Evolutionary conservation across 768 basidiomycete genomes (phyloP), one percentile per base, ranked within the genome.

Genomic region (Suillus americanus): DNA sequence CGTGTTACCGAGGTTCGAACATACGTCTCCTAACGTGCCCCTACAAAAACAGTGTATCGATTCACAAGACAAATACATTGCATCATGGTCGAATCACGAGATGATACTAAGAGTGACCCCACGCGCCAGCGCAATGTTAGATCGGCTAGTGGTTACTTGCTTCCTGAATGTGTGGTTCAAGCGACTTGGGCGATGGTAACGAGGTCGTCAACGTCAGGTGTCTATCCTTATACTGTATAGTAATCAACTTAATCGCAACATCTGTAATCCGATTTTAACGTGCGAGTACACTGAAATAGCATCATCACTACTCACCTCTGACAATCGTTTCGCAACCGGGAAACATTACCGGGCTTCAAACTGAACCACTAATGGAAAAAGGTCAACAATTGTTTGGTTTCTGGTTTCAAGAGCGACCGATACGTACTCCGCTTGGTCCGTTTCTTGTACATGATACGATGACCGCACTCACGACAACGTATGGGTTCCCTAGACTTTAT

Each of bases 361-460:
- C 57, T 75, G 75, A 20, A 75, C 76, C 75, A 77, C 76, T 76
- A 60, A n/a, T 8, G 4, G 23, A 33, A 54, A 10, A 56, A 62
- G 53, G 30, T 28, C 53, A 62, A 57, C 54, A 50, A 23, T 5
- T 69, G 62, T 67, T 56, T 46, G 50, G 33, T 28, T 43, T 59
- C 13, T 46, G 43, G 33, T 28, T 40, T 60, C 13, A 25, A 16
- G 40, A 6, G 35, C 2, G 48, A 18, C 25, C n/a, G 6, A 61
- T 23, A 81, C 95, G 74, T 71, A 98, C 97, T 96, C 83, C 94
- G 83, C 73, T 86, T 92, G 28, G 95, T 97, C 71, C 97, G 82
- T 78, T 96, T 97, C 80, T 99, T 99, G 79, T 97, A 98, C 94
- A 99, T 95, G 75, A 99, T 97, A 61, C 97, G 88, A 77, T 98